Evolutionary conservation across 495 filamentous ascomycete species (phyloP), one percentile per base, ranked within the genome.

Genomic region (Oleoguttula mirabilis): DNA sequence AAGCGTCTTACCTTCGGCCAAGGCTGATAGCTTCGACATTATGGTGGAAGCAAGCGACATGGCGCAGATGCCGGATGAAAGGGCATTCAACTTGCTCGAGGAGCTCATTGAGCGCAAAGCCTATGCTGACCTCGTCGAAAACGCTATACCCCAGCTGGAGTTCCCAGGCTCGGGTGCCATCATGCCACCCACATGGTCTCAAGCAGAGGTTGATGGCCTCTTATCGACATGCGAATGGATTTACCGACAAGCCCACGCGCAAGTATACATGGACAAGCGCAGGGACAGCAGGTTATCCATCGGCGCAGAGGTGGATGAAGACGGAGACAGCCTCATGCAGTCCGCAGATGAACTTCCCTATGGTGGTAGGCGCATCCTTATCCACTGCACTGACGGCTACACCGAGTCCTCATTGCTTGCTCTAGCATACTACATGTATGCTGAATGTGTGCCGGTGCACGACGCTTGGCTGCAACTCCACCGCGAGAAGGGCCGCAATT

Each of bases 331-430:
- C 27, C 50, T 55, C 41, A 62, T 56, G 41, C 47, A 50, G 41
- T 51, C 42, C 35, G 41, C 30, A 46, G n/a, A 55, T 49, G 25
- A 61, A 51, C 40, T 64, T 57, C 32, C 52, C 61, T 14, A 21
- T 12, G 11, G 23, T 36, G 28, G 32, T 12, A 69, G 76, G 34
- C 82, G 75, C 58, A 75, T 95, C 21, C 69, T 95, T 23, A 84
- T 98, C 24, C 86, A 95, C 59, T 95, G 90, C 59, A 76, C 79
- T 1, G 90, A 98, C 63, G 90, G 90, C 19, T 98, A 98, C 59
- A 98, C 90, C 6, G 90, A 98, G 56, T 88, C 80, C 7, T 84
- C 88, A 1, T 63, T 96, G 39, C 68, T 98, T 3, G 85, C 70
- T 10, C 71, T 96, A 24, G 83, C 88, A 16, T 98, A 95, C 60